A percentile compares a stretch with the other conserved stretches of the same genome.
Conservation (phyloP, 139 green algal genomes). For the Dunaliella primolecta region DNA sequence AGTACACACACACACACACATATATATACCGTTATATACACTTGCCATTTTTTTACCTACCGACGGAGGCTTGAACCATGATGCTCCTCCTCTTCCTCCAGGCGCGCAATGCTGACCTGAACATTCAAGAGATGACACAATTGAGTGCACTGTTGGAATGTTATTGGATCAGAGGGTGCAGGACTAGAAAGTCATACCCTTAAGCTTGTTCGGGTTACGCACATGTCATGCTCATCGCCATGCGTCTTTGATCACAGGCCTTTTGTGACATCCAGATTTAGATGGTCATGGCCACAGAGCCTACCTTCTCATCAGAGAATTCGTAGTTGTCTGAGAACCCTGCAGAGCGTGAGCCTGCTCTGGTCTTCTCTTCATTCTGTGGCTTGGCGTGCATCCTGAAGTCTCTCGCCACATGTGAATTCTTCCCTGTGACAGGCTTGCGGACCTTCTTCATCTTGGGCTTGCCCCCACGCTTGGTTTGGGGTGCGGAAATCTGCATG, state of each 20-base stretch:
- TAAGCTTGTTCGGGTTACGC: no score
- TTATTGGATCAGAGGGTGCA: no score
- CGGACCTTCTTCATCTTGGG: not conserved
- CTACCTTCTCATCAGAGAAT: not conserved
- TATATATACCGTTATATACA: no score
- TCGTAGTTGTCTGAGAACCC: not conserved
- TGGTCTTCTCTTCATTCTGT: not conserved
- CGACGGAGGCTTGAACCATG: not conserved
- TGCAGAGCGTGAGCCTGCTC: not conserved
- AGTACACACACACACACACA: no score
- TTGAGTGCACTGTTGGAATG: no score
- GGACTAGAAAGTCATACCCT: no score
- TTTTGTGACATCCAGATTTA: no score
- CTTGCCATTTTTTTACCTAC: no score
- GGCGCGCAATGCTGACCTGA: not conserved
- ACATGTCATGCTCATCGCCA: no score
- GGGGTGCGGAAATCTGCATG: not conserved
- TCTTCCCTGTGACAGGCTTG: not conserved
- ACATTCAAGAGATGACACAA: no score
- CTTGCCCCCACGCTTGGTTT: not conserved
- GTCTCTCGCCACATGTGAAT: not conserved
- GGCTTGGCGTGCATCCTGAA: not conserved
- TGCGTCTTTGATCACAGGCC: no score
- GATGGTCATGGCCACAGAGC: no score
- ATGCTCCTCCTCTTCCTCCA: not conserved